Evolutionary conservation across 306 rosid species (phyloP).

Genomic region (Vigna mungo): DNA sequence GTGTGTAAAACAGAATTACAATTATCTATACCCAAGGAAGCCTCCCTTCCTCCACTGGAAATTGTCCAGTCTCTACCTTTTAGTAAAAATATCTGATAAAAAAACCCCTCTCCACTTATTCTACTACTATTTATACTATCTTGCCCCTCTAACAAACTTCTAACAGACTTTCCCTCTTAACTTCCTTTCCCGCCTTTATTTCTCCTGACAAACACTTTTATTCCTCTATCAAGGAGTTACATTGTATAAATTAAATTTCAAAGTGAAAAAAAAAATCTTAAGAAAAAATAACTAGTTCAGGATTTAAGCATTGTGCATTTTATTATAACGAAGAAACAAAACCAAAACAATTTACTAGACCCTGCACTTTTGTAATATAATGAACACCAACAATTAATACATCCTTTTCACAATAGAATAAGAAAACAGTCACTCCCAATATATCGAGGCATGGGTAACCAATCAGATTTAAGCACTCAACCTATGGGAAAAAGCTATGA

Average conservation of each 20-base stretch:
- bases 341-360: constrained; percentile 5
- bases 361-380: not conserved
- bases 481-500: not conserved
- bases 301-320: not conserved
- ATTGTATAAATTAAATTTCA: not conserved
- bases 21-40: no score
- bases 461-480: not conserved
- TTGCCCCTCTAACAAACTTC: no score
- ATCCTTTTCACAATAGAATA: not conserved
- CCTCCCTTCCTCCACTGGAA: no score
- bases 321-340: not conserved
- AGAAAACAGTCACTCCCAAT: not conserved
- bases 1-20: no score
- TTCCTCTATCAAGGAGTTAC: no score
- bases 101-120: no score
- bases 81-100: no score
- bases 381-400: not conserved
- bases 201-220: no score
- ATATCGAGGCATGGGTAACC: constrained; percentile 6
- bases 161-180: no score
- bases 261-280: not conserved
- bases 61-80: no score
- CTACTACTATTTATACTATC: no score
- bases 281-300: not conserved
- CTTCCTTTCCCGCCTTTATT: no score